Conservation (phyloP, 2,329 filamentous ascomycete species). For the Diaporthe destruens region DNA sequence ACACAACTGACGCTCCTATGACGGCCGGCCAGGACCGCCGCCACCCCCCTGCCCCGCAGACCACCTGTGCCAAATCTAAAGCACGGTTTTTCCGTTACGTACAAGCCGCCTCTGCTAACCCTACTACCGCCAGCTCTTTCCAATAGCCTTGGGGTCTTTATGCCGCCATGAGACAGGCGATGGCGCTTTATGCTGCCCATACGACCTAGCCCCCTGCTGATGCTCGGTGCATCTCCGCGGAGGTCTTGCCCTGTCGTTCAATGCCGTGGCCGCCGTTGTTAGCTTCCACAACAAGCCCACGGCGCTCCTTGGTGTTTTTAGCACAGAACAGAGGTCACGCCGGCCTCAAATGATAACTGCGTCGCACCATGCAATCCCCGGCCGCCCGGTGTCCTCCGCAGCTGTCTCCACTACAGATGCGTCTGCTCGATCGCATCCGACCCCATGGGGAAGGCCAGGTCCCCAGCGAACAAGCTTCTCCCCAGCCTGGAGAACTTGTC, state of each 20-base stretch:
- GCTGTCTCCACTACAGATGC: neutral
- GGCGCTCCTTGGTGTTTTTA: slow-evolving; percentile 10
- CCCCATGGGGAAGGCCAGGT: slow-evolving; percentile 25
- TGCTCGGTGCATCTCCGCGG: slow-evolving; percentile 37
- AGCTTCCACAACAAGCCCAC: slow-evolving; percentile 17
- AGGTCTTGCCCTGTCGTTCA: neutral
- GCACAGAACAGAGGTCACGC: neutral
- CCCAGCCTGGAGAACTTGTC: slow-evolving; percentile 2
- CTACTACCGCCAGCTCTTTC: slow-evolving; percentile 18
- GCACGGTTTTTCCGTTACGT: slow-evolving; percentile 39
- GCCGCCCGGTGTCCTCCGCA: slow-evolving; percentile 29
- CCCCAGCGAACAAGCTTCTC: slow-evolving; percentile 30
- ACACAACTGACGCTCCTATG: neutral
- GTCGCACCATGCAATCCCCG: slow-evolving; percentile 18
- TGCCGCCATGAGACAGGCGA: slow-evolving; percentile 39
- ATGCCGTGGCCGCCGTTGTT: neutral
- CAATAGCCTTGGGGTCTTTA: slow-evolving; percentile 10
- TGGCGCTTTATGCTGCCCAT: slow-evolving; percentile 22
- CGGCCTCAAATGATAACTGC: slow-evolving; percentile 19
- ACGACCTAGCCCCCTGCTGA: neutral
- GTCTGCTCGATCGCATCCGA: neutral
- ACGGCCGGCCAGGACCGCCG: slow-evolving; percentile 14
- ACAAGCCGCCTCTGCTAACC: slow-evolving; percentile 33
- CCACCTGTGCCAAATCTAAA: slow-evolving; percentile 6
- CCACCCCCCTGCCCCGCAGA: neutral